Base-by-base conservation (phyloP, 1,139 yeast species). In the Pichia cactophila region DNA sequence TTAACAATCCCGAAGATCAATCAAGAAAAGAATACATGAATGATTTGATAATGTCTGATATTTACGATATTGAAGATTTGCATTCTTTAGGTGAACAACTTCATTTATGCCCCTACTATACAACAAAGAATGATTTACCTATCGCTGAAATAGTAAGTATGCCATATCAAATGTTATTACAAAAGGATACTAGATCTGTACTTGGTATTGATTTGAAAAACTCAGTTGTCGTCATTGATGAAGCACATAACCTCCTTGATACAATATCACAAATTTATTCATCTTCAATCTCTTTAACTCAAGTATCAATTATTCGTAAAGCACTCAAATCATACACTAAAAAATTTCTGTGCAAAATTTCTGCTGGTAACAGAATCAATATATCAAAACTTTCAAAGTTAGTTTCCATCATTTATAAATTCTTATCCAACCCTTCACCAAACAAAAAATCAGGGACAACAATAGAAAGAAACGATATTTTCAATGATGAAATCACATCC, bases 241-340 rank as follows among this genome's bases (percentile, higher is more conserved):
- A 90, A 62, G 97, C 97, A 0, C 98, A 90, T 62, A 90, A 90
- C 61, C 69, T 90, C 41, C 63, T 89, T 33, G 97, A 89, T 57
- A 81, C 90, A 0, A 80, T 90, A 5, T 77, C 83, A 1, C 70
- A 86, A 1, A 69, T 90, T 54, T 76, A 85, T 58, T 87, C 96
- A 0, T 75, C 80, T 1, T 65, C 76, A 4, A 69, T 90, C 1
- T 71, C 84, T 0, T 58, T 71, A 1, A 50, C 58, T 0, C 90
- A 86, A 33, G 68, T 86, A 12, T 51, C 61, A 5, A 54, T 61
- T 8, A 71, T 78, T 0, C 67, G 75, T 6, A 58, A 60, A 11
- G 78, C 83, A 0, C 62, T 89, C 45, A 71, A 75, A 43, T 54
- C 62, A 0, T 90, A 90, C 64, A 63, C 79, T 26, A 63, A 66